A percentile compares a stretch with the other conserved stretches of the same genome.
These are phyloP conservation scores for Arabidopsis arenosa DNA, from an alignment of 345 rosid species.

Conservation along the genomic window DNA sequence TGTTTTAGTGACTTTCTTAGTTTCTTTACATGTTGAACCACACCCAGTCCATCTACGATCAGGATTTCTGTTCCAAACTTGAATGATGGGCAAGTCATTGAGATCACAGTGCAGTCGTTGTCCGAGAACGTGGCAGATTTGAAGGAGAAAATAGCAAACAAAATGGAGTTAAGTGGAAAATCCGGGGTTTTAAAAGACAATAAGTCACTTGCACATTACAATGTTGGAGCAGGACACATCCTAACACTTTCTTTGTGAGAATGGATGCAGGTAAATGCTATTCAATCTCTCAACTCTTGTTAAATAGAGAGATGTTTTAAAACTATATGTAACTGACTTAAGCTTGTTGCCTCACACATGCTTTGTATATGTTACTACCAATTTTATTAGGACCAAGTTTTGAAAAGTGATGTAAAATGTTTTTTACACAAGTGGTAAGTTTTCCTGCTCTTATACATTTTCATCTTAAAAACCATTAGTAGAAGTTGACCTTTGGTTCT, in stretches of 20 bases:
- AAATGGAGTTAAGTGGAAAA: not conserved
- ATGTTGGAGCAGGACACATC: not conserved
- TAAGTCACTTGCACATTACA: not conserved
- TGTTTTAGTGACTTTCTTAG: not conserved
- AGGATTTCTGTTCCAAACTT: too few relatives aligned
- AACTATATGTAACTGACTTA: too few relatives aligned
- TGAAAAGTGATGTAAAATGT: not conserved
- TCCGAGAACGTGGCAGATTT: not conserved
- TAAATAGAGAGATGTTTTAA: not conserved
- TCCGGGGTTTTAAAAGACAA: not conserved
- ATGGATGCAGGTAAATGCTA: not conserved
- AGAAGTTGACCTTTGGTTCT: conserved; percentile 6
- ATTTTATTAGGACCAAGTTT: too few relatives aligned
- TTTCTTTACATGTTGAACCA: not conserved
- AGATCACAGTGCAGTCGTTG: not conserved
- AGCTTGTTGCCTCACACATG: too few relatives aligned
- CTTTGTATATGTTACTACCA: too few relatives aligned
- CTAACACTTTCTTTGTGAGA: not conserved
- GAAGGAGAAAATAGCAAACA: not conserved
- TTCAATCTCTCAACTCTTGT: not conserved
- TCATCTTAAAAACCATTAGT: conserved; percentile 4
- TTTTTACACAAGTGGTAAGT: not conserved
- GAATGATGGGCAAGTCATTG: not conserved
- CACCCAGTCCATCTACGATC: too few relatives aligned
- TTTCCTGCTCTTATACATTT: conserved; percentile 1